Base-by-base conservation (phyloP, 2,329 filamentous ascomycete genomes). In the Ramularia collo-cygni region DNA sequence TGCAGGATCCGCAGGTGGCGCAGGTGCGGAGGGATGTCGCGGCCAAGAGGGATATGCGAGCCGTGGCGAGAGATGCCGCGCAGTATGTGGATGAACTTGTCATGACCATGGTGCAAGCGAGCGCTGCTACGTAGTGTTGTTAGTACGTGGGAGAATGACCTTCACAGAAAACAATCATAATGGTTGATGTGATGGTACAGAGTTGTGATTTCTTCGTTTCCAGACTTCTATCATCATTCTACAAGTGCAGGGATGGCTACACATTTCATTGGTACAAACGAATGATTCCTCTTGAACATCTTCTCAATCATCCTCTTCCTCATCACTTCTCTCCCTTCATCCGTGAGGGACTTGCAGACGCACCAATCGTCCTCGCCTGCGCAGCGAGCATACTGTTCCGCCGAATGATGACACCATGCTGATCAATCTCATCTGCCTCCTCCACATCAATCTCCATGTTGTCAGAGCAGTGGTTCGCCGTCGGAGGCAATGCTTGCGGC, bases 1-100 rank as follows among this genome's bases (percentile, higher is more conserved):
- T 93, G 74, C 83, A 88, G 68, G 83, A 90, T 47, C 72, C 78
- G 46, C 82, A 85, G 46, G 84, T 89, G 6, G 66, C 85, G 26
- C 79, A 81, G 54, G 77, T 81, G 37, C 75, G 87, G 46, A 80
- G 83, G 43, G 75, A 79, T 58, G 83, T 79, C 8, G 61, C 89
- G 50, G 67, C 69, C 54, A 72, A 79, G 38, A 73, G 86, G 43
- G 73, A 86, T 56, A 74, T 87, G 15, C 62, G 65, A 28, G 66
- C 63, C 18, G 74, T 89, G 30, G 69, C 73, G 34, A 68, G 65
- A 39, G 81, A 85, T 49, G 83, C 83, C 1, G 79, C 83, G 43
- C 60, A 61, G 8, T 84, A 81, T 61, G 70, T 62, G 1, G 58
- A 60, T 56, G 45, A 31, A 32, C 7, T 15, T 44, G 12, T 37